Evolutionary conservation across 768 basidiomycete species (phyloP), one percentile per base, ranked within the genome.

Genomic region (Lepiota venenata): DNA sequence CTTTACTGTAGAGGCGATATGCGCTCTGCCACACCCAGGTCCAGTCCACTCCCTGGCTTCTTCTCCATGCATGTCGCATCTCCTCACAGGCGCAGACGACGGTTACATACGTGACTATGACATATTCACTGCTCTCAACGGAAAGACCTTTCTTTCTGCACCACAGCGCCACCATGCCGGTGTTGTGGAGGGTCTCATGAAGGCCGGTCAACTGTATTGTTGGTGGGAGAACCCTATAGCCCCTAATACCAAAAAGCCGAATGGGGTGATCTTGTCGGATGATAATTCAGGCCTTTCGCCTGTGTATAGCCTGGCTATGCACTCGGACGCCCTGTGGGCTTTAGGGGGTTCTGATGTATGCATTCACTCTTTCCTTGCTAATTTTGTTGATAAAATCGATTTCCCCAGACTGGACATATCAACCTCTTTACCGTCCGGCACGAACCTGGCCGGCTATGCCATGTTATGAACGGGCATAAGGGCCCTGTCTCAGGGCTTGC

Each of bases 71-170:
- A 84, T 95, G 81, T 84, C 89, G 16, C 91, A 94, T 65, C 74
- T 97, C 18, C 69, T 96, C 29, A 95, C 95, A 12, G 94, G 94
- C 35, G 91, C 90, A 11, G 89, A 96, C 60, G 94, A 98, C 66
- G 95, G 94, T 8, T 94, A 92, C 60, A 88, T 98, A 41, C 83
- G 94, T 36, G 82, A 91, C 72, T 98, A 95, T 71, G 93, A 98
- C 67, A 82, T 96, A 45, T 97, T 92, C 69, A 67, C 87, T 38
- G 84, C 90, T 37, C 87, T 93, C 38, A 98, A 98, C 66, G 85
- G 93, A 52, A 90, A 91, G 64, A 82, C 82, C 35, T 87, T 91
- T 61, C 77, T 97, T 59, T 93, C 88, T 20, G 89, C 92, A 15
- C 92, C 91, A 42, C 93, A 95, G 66, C 76, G 92, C 53, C 86